These are phyloP conservation scores for Populus simonii DNA, from an alignment of 345 rosid species.

Conservation along the genomic window DNA sequence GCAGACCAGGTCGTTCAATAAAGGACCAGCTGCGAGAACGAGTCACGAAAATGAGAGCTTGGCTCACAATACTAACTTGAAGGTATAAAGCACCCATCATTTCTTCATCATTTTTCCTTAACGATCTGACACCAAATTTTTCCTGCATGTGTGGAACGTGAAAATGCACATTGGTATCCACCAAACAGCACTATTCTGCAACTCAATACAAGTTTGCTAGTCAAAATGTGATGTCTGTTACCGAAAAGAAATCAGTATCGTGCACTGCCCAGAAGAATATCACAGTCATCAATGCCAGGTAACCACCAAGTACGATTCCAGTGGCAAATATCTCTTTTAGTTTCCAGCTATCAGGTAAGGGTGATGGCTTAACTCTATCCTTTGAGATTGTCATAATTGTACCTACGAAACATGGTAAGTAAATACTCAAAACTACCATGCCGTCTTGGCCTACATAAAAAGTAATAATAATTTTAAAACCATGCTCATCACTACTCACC, in stretches of 20 bases:
- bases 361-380: slow-evolving; percentile 37
- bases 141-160: slow-evolving; percentile 15
- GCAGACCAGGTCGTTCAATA: slow-evolving; percentile 27
- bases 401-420: not conserved
- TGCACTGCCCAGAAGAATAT: slow-evolving; percentile 30
- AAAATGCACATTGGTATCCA: not conserved
- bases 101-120: not conserved
- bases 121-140: slow-evolving; percentile 18
- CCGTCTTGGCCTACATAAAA: not conserved
- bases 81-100: slow-evolving; percentile 31
- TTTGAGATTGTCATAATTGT: slow-evolving; percentile 39
- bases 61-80: slow-evolving; percentile 36
- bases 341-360: slow-evolving; percentile 34
- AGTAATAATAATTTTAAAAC: not conserved
- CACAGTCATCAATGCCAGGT: slow-evolving; percentile 29
- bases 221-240: not conserved
- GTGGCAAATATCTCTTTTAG: slow-evolving; percentile 33
- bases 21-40: slow-evolving; percentile 37
- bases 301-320: slow-evolving; percentile 32
- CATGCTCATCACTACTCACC: slow-evolving; percentile 7
- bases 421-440: too few species aligned
- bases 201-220: not conserved
- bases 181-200: not conserved
- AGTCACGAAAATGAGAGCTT: slow-evolving; percentile 34
- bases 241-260: slow-evolving; percentile 26